phyloP scores from a whole-genome alignment of 1,284 basidiomycete species.

The Ganoderma sp. region DNA sequence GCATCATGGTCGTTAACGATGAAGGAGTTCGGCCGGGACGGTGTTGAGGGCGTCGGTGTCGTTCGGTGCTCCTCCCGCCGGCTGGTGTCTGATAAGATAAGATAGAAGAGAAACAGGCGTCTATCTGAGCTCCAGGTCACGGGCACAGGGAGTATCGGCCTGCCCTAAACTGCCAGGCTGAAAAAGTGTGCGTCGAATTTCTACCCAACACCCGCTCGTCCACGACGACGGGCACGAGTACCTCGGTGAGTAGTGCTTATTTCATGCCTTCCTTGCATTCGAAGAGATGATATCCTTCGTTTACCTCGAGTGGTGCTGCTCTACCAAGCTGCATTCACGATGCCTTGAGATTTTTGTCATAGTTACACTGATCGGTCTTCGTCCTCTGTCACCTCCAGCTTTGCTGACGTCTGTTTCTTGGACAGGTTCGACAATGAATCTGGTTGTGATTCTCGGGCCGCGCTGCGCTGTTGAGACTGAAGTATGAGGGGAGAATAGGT shows the following conservation, averaged over 20 bases:
- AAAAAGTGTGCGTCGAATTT: conserved; percentile 27
- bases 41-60: background rate
- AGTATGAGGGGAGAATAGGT: background rate
- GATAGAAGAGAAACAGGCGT: background rate
- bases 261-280: conserved; percentile 34
- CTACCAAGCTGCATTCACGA: conserved; percentile 57
- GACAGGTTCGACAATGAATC: background rate
- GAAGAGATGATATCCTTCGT: conserved; percentile 62
- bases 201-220: conserved; percentile 12
- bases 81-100: conserved; percentile 12
- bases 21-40: background rate
- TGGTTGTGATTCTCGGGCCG: background rate
- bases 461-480: background rate
- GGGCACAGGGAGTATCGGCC: conserved; percentile 9
- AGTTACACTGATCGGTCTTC: conserved; percentile 83
- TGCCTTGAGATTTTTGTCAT: conserved; percentile 73
- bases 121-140: conserved; percentile 5
- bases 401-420: conserved; percentile 30
- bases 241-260: conserved; percentile 33
- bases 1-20: background rate
- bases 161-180: conserved; percentile 28
- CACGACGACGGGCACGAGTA: conserved; percentile 4
- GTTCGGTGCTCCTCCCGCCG: background rate
- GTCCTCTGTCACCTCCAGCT: conserved; percentile 16
- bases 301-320: conserved; percentile 53